A percentile compares a stretch with the other conserved stretches of the same genome.
phyloP scores from a whole-genome alignment of 805 yeast genomes.

The Candida palmyrensis region DNA sequence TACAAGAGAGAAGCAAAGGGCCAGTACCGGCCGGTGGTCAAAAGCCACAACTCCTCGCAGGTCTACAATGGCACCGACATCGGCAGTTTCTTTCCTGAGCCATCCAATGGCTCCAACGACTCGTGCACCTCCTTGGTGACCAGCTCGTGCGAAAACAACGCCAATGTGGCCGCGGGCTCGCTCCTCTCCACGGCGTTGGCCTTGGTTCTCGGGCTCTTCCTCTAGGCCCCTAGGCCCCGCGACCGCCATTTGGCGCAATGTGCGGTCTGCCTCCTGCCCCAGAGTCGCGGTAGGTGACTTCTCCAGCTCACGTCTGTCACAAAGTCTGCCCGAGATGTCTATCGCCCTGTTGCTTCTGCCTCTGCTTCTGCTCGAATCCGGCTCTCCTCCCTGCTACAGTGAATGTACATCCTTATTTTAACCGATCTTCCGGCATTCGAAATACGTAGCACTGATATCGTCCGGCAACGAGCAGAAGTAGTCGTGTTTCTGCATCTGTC shows the following conservation, averaged over 20 bases:
- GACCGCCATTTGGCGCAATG: too few species aligned
- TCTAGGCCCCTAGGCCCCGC: too few species aligned
- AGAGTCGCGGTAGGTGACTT: too few species aligned
- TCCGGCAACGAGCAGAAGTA: conserved; percentile 48
- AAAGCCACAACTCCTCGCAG: neutral
- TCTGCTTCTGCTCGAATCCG: too few species aligned
- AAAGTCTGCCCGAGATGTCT: too few species aligned
- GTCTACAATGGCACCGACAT: conserved; percentile 4
- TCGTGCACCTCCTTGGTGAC: conserved; percentile 2
- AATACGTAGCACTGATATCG: conserved; percentile 44
- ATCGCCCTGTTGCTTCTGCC: too few species aligned
- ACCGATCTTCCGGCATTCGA: conserved; percentile 43
- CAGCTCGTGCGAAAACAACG: conserved; percentile 3
- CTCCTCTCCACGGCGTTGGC: neutral
- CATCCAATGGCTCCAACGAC: conserved; percentile 1
- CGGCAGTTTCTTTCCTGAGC: neutral
- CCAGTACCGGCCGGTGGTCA: too few species aligned
- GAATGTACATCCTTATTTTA: too few species aligned
- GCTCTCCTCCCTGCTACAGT: too few species aligned
- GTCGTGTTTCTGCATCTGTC: conserved; percentile 44
- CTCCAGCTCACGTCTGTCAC: too few species aligned
- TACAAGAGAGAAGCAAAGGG: too few species aligned
- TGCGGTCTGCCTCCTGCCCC: too few species aligned
- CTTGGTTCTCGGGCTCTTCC: neutral
- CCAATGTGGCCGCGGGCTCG: neutral